Conservation (phyloP, 306 rosid genomes). For the Gastrolobium villosum region DNA sequence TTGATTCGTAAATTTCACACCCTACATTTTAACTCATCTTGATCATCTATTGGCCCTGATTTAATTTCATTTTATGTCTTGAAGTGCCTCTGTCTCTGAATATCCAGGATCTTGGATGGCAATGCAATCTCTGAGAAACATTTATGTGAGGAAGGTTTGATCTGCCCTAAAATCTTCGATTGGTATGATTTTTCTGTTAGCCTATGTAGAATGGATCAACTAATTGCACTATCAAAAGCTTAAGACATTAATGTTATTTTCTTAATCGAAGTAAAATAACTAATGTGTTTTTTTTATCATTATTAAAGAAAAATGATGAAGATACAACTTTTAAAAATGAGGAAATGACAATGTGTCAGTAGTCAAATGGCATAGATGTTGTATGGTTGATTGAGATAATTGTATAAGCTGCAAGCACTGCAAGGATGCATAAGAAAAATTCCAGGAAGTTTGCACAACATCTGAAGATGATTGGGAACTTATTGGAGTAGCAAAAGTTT, state of each 20-base stretch:
- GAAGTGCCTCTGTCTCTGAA: constrained; percentile 39
- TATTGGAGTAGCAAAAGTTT: too few species aligned
- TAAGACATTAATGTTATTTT: not conserved
- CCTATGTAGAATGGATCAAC: not conserved
- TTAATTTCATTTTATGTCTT: constrained; percentile 4
- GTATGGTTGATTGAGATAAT: constrained; percentile 69
- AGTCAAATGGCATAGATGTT: constrained; percentile 71
- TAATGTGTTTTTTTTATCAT: too few species aligned
- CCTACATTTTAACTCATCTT: too few species aligned
- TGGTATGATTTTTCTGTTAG: not conserved
- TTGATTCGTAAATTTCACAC: too few species aligned
- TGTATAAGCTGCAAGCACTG: constrained; percentile 72
- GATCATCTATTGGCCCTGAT: not conserved
- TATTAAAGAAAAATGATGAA: not conserved
- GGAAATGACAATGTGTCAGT: constrained; percentile 71
- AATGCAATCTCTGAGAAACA: constrained; percentile 21
- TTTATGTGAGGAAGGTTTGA: constrained; percentile 39
- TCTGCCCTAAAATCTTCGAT: constrained; percentile 39
- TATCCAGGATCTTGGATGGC: constrained; percentile 50
- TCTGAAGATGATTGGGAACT: constrained; percentile 74
- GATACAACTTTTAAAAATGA: constrained; percentile 43
- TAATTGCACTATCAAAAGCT: not conserved
- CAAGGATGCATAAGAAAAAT: constrained; percentile 78
- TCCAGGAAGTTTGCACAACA: constrained; percentile 79
- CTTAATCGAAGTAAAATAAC: not conserved